Evolutionary conservation across 805 yeast genomes (phyloP).

Genomic region (Lachancea fermentati): DNA sequence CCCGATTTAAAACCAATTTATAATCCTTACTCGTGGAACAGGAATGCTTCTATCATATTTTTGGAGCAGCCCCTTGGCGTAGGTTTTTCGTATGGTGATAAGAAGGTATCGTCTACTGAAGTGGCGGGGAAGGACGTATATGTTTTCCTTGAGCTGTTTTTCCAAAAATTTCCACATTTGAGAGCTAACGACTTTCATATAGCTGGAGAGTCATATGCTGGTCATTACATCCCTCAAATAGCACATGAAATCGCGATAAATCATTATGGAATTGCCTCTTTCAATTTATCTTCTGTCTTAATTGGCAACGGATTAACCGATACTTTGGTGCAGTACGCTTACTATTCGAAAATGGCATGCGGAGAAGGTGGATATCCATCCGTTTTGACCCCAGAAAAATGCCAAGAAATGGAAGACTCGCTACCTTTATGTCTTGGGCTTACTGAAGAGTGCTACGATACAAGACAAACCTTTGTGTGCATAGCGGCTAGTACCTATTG

Average conservation of each 20-base stretch:
- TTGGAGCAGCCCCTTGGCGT: conserved; percentile 88
- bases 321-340: conserved; percentile 64
- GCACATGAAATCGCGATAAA: conserved; percentile 40
- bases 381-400: conserved; percentile 57
- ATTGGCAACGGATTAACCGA: conserved; percentile 91
- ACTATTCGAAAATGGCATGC: conserved; percentile 86
- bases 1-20: conserved; percentile 51
- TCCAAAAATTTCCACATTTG: conserved; percentile 70
- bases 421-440: conserved; percentile 57
- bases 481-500: conserved; percentile 82
- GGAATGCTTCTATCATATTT: conserved; percentile 76
- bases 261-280: conserved; percentile 39
- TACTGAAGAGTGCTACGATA: conserved; percentile 56
- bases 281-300: conserved; percentile 63
- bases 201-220: conserved; percentile 74
- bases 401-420: conserved; percentile 52
- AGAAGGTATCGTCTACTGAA: conserved; percentile 55
- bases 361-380: conserved; percentile 75
- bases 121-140: conserved; percentile 81
- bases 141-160: conserved; percentile 71
- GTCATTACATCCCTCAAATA: conserved; percentile 68
- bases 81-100: conserved; percentile 69
- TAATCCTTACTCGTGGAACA: conserved; percentile 83
- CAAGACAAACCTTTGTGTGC: conserved; percentile 61
- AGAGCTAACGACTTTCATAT: conserved; percentile 49